These are phyloP conservation scores for Rubia balearica DNA, from an alignment of 305 asterid genomes.

Conservation along the genomic window DNA sequence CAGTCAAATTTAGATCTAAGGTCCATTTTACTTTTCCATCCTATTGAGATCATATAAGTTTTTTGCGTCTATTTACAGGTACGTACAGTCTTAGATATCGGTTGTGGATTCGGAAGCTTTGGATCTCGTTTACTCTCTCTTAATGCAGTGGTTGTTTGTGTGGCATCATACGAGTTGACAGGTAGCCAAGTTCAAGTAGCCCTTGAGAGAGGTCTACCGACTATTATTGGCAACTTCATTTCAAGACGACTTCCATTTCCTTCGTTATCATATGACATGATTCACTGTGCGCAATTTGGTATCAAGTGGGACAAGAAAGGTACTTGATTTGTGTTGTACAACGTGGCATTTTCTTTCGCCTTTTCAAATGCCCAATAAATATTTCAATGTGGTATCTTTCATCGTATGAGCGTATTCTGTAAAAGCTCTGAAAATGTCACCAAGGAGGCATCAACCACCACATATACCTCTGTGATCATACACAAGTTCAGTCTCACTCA, in stretches of 20 bases:
- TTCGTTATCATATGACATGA: slow-evolving; percentile 87
- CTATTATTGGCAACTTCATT: slow-evolving; percentile 73
- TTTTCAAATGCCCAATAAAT: background rate
- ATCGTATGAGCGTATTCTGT: no score
- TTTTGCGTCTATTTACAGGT: slow-evolving; percentile 46
- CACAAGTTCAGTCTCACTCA: no score
- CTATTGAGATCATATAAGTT: background rate
- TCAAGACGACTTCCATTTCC: slow-evolving; percentile 86
- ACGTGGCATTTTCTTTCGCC: no score
- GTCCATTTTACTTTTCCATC: background rate
- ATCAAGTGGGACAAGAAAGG: slow-evolving; percentile 91
- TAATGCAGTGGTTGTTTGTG: slow-evolving; percentile 79
- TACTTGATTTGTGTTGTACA: slow-evolving; percentile 16
- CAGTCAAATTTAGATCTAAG: background rate
- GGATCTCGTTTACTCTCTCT: slow-evolving; percentile 87
- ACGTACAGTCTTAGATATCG: slow-evolving; percentile 77
- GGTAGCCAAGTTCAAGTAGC: slow-evolving; percentile 98
- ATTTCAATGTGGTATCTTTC: no score
- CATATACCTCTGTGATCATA: no score
- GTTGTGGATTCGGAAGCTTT: slow-evolving; percentile 97
- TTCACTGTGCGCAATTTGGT: slow-evolving; percentile 94
- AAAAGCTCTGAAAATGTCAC: no score
- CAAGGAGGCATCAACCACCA: no score
- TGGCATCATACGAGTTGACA: slow-evolving; percentile 84
- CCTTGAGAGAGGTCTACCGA: slow-evolving; percentile 99